Percentiles rank a stretch among this genome's conserved stretches.
phyloP scores from a whole-genome alignment of 139 green algal genomes.

The Ulvella scutata region DNA sequence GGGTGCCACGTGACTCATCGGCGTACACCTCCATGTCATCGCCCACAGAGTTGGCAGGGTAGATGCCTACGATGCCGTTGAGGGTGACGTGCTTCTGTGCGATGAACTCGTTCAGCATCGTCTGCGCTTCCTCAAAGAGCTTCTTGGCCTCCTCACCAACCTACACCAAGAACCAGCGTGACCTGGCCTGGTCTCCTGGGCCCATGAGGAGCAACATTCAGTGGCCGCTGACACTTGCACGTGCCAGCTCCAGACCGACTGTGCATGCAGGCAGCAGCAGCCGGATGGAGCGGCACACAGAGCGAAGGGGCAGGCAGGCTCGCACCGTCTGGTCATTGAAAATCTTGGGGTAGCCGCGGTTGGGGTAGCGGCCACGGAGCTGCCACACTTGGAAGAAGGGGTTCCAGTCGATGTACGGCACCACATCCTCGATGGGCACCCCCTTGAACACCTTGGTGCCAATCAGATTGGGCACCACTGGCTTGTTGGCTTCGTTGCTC shows the following conservation, averaged over 20 bases:
- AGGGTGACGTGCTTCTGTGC: slow-evolving; percentile 64
- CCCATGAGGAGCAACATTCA: too few species aligned
- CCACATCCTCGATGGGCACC: slow-evolving; percentile 79
- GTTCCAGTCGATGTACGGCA: slow-evolving; percentile 98
- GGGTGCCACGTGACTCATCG: slow-evolving; percentile 22
- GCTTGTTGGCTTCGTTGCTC: slow-evolving; percentile 53
- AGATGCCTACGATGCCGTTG: slow-evolving; percentile 78
- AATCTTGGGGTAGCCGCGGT: slow-evolving; percentile 97
- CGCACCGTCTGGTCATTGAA: slow-evolving; percentile 95
- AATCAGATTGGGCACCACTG: slow-evolving; percentile 51
- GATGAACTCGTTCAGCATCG: slow-evolving; percentile 75
- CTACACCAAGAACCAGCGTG: too few species aligned
- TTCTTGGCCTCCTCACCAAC: slow-evolving; percentile 83
- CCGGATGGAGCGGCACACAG: too few species aligned
- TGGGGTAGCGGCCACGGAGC: slow-evolving; percentile 92
- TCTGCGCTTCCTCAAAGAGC: slow-evolving; percentile 81
- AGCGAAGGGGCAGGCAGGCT: too few species aligned
- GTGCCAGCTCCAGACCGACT: too few species aligned
- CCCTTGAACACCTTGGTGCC: slow-evolving; percentile 57
- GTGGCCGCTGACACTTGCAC: too few species aligned
- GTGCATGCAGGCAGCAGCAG: too few species aligned
- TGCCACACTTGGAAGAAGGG: slow-evolving; percentile 99
- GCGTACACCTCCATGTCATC: slow-evolving; percentile 85
- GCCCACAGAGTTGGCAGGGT: slow-evolving; percentile 74
- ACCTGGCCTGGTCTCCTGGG: too few species aligned